Evolutionary conservation across 1,139 yeast species (phyloP).

Genomic region (Taphrina communis): DNA sequence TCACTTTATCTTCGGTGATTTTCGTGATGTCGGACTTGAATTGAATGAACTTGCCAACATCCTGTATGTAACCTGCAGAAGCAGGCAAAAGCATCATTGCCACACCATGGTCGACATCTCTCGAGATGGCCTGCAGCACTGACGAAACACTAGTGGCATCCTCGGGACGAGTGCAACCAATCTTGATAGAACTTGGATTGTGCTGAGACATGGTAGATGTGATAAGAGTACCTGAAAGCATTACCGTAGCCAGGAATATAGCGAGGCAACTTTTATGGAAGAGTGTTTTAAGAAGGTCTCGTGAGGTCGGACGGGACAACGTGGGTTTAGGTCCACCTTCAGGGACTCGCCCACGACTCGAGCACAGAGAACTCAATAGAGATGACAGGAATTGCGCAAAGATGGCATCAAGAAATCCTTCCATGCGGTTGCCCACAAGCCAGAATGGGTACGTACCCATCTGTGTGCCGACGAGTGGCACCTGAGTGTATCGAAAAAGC

Average conservation of each 20-base stretch:
- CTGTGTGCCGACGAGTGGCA: not conserved
- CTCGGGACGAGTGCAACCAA: constrained; percentile 12
- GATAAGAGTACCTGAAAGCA: not conserved
- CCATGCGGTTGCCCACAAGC: constrained; percentile 5
- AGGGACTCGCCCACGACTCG: not conserved
- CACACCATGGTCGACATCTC: not conserved
- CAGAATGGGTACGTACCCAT: not conserved
- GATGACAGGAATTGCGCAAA: not conserved
- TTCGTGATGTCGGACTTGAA: constrained; percentile 2
- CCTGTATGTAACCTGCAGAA: not conserved
- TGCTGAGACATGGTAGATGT: not conserved
- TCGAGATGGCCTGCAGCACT: constrained; percentile 2
- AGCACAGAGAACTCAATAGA: not conserved
- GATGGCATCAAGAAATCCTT: constrained; percentile 4
- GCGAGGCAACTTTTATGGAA: not conserved
- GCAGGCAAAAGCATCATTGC: constrained; percentile 8
- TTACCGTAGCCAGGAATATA: not conserved
- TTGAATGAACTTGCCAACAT: not conserved
- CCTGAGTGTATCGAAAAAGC: not conserved
- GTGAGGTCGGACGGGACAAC: not conserved
- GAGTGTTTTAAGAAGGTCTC: not conserved
- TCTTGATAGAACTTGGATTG: not conserved
- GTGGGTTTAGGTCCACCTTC: not conserved
- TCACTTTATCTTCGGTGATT: not conserved
- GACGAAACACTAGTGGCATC: not conserved